Evolutionary conservation across 371 early-diverging fungal species (phyloP), one percentile per base, ranked within the genome.

Genomic region (Globomyces sp.): DNA sequence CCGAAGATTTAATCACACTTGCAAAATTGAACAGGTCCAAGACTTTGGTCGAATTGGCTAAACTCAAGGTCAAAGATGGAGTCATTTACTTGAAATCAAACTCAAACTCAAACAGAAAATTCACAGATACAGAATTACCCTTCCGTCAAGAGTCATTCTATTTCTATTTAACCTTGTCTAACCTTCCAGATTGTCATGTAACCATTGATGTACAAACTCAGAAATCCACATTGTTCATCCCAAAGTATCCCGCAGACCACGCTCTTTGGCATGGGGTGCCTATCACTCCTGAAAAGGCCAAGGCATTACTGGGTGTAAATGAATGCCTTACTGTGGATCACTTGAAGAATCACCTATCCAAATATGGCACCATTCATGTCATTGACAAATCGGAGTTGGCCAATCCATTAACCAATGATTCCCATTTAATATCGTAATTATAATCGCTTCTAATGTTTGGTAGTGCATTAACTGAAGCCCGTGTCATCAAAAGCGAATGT

Each of bases 141-240:
- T 92, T 93, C 80, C 86, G 91, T 73, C 95, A 94, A 74, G 92
- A 93, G 74, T 86, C 87, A 69, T 88, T 89, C 85, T 93, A 92
- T 64, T 73, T 68, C 63, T 77, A 76, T 69, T 47, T 76, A 13
- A 71, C 74, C 10, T 92, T 93, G 60, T 85, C 86, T 50, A 66
- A 77, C 51, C 89, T 89, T 76, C 91, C 92, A 51, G 93, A 85
- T 67, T 90, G 83, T 66, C 85, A 87, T 65, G 83, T 89, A 1
- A 71, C 89, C 10, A 80, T 87, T 69, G 87, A 92, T 77, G 71
- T 92, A 55, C 79, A 81, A 58, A 73, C 89, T 6, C 68, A 81
- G 51, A 74, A 84, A 41, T 77, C 89, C 58, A 78, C 78, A n/a
- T 73, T 94, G 65, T 74, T 88, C 61, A 86, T 87, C 42, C 89